Evolutionary conservation across 2,329 filamentous ascomycete genomes (phyloP).

Genomic region (Coniochaeta pulveracea): DNA sequence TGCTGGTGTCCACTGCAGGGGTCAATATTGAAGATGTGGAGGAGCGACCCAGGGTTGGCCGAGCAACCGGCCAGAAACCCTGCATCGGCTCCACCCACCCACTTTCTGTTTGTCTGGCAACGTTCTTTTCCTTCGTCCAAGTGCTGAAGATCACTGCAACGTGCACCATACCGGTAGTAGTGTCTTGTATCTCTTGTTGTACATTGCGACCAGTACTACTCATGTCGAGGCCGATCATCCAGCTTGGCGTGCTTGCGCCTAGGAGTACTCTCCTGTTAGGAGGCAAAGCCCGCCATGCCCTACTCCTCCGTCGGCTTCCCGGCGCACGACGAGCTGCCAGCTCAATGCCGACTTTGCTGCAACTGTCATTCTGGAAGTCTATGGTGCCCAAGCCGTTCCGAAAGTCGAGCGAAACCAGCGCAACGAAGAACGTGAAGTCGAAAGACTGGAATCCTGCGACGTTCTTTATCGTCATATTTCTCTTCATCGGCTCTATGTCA

Average conservation of each 20-base stretch:
- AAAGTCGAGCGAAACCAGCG: slow-evolving; percentile 3
- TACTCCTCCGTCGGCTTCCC: too few species aligned
- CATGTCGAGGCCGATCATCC: too few species aligned
- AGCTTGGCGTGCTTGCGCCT: too few species aligned
- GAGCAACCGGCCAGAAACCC: slow-evolving; percentile 9
- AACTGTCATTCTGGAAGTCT: slow-evolving; percentile 53
- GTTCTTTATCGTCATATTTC: slow-evolving; percentile 71
- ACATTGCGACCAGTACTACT: too few species aligned
- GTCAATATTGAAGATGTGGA: slow-evolving; percentile 7
- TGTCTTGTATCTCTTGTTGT: too few species aligned
- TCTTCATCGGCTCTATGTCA: slow-evolving; percentile 87
- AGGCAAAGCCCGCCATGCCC: too few species aligned
- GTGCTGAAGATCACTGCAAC: too few species aligned
- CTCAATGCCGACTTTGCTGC: slow-evolving; percentile 7
- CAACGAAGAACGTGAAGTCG: slow-evolving; percentile 28
- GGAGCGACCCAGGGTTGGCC: slow-evolving; percentile 10
- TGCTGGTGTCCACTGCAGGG: too few species aligned
- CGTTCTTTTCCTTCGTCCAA: background rate
- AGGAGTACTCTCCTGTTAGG: too few species aligned
- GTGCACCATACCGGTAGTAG: too few species aligned
- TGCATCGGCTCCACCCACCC: background rate
- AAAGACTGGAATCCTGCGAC: slow-evolving; percentile 72
- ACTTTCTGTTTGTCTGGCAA: slow-evolving; percentile 1
- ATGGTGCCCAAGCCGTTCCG: slow-evolving; percentile 59
- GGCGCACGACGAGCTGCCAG: slow-evolving; percentile 3